phyloP scores from a whole-genome alignment of 352 stramenopile genomes.

The Thalassiosira tumida region DNA sequence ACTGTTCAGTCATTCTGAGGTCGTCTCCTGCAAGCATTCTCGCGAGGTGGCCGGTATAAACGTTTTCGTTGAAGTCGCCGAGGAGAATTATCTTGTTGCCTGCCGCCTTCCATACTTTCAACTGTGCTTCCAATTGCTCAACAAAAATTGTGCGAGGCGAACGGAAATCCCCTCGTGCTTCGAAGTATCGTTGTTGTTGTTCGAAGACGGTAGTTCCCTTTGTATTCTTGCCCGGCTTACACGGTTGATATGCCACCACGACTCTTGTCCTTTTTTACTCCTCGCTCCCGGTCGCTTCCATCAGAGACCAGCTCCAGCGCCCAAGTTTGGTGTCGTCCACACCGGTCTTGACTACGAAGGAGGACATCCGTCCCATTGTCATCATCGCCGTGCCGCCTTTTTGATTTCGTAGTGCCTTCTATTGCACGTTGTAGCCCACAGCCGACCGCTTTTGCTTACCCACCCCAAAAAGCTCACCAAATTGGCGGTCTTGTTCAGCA shows the following conservation, averaged over 20 bases:
- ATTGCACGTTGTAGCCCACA: neutral
- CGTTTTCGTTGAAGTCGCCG: slow-evolving; percentile 51
- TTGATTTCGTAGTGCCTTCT: slow-evolving; percentile 6
- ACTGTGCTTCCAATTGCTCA: neutral
- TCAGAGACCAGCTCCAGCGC: slow-evolving; percentile 2
- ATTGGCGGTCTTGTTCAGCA: neutral
- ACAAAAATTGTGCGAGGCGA: neutral
- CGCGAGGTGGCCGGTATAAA: slow-evolving; percentile 19
- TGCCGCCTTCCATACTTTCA: slow-evolving; percentile 15
- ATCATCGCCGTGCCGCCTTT: slow-evolving; percentile 21
- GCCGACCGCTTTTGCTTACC: neutral
- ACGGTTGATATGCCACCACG: neutral
- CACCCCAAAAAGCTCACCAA: neutral
- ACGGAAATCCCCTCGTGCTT: neutral
- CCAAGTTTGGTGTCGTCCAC: slow-evolving; percentile 13
- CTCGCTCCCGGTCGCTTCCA: neutral
- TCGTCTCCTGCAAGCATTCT: neutral
- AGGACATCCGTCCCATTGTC: neutral
- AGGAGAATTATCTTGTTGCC: slow-evolving; percentile 33
- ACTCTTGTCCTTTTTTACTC: slow-evolving; percentile 2
- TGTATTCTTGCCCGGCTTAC: neutral
- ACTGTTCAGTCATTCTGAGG: slow-evolving; percentile 29
- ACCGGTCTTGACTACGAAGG: neutral
- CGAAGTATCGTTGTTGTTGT: neutral
- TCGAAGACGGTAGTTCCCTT: neutral